Evolutionary conservation across 1,284 basidiomycete genomes (phyloP), one percentile per base, ranked within the genome.

Genomic region (Ganoderma multipileum): DNA sequence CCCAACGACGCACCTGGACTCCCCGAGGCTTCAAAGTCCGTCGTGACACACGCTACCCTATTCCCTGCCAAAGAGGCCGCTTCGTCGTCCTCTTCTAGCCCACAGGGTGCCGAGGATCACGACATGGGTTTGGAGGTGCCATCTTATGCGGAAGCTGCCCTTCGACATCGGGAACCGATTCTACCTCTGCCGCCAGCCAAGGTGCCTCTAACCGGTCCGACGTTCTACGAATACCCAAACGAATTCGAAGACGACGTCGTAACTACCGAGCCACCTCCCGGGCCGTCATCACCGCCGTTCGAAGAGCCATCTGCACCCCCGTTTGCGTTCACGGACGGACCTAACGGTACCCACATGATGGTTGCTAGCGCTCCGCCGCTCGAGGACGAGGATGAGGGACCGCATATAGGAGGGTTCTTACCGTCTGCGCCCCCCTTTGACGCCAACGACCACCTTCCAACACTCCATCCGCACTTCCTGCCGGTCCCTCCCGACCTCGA

Each of bases 191-290:
- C 79, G 6, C 76, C 77, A 4, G 59, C 72, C n/a, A 78, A 77
- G 70, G 68, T 72, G 23, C 68, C 70, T 33, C 69, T 79, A 14
- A 71, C 71, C 23, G 75, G 73, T 20, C 74, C 77, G 41, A 69
- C 66, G 52, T 79, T 78, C 72, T 78, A 77, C 68, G 77, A 79
- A 60, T 79, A 79, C 54, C 77, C 76, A 18, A 69, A 74, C 42
- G 71, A 76, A 36, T 79, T 79, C 65, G 78, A 79, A 72, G 75
- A 75, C 23, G 79, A 79, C 55, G 70, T 75, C 23, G 68, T 67
- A 23, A 71, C 64, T 11, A 61, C 69, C 28, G 77, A 78, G 58
- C 74, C 75, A 6, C 61, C 67, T 20, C 28, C 60, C 2, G 71
- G 65, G 3, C 75, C 77, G 0, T 75, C 75, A 2, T 77, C 77